These are phyloP conservation scores for Phyllosticta citriasiana DNA, from an alignment of 2,329 filamentous ascomycete genomes.

Conservation along the genomic window DNA sequence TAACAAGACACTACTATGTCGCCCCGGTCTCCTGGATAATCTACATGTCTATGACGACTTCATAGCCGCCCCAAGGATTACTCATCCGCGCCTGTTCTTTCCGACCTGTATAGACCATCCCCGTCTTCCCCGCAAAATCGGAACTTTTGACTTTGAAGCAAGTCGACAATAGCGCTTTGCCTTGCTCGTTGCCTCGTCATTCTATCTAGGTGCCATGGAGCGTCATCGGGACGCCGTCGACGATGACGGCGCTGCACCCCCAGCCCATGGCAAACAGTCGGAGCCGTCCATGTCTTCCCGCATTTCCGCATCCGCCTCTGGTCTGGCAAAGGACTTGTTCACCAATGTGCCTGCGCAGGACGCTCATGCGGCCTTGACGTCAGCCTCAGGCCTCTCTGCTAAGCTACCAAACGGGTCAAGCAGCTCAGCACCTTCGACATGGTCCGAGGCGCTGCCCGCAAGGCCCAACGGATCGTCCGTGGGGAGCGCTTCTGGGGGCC, in stretches of 20 bases:
- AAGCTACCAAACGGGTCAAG: conserved; percentile 10
- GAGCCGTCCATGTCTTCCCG: conserved; percentile 12
- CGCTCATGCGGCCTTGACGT: conserved; percentile 1
- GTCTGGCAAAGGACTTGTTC: conserved; percentile 11
- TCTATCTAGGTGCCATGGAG: background rate
- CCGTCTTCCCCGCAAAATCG: conserved; percentile 9
- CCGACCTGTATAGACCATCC: background rate
- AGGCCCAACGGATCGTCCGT: conserved; percentile 4
- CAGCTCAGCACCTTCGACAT: conserved; percentile 2
- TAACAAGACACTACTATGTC: background rate
- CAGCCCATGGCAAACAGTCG: conserved; percentile 8
- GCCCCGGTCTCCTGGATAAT: background rate
- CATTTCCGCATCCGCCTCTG: conserved; percentile 13
- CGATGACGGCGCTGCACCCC: background rate
- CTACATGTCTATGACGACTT: background rate
- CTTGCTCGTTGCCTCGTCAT: background rate
- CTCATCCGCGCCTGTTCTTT: background rate
- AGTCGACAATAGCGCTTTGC: background rate
- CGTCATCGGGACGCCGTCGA: background rate
- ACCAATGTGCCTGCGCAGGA: conserved; percentile 11
- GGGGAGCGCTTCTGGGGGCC: background rate
- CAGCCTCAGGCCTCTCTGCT: conserved; percentile 6
- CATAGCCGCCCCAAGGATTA: background rate
- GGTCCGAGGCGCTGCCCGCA: conserved; percentile 11
- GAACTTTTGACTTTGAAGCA: background rate